Percentiles rank a stretch among this genome's conserved stretches.
Evolutionary conservation across 257 asterid species (phyloP).

Genomic region (Striga asiatica): DNA sequence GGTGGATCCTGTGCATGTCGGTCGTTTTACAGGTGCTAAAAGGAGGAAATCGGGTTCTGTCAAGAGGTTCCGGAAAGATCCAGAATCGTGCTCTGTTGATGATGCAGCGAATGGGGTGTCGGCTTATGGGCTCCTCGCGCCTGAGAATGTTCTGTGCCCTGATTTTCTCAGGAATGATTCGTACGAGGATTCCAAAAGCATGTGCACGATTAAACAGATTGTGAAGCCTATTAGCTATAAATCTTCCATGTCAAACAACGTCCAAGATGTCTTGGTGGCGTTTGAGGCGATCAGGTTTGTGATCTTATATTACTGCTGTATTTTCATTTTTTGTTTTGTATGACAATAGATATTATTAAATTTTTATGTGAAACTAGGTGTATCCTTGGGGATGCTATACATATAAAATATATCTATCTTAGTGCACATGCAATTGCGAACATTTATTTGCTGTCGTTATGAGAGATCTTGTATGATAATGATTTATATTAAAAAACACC

Average conservation of each 20-base stretch:
- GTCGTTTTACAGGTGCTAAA: constrained; percentile 71
- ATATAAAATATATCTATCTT: too few relatives aligned
- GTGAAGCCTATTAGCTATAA: constrained; percentile 66
- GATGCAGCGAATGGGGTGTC: constrained; percentile 26
- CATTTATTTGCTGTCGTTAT: too few relatives aligned
- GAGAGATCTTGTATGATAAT: too few relatives aligned
- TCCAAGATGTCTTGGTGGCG: constrained; percentile 55
- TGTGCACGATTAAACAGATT: constrained; percentile 51
- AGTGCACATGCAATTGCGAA: too few relatives aligned
- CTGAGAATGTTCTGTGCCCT: constrained; percentile 24
- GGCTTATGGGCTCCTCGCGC: constrained; percentile 19
- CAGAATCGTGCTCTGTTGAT: constrained; percentile 21
- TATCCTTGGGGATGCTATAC: too few relatives aligned
- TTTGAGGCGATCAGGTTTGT: constrained; percentile 82
- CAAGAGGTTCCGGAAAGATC: constrained; percentile 67
- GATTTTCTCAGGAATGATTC: constrained; percentile 26
- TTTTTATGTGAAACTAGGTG: too few relatives aligned
- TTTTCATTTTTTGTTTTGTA: constrained; percentile 2
- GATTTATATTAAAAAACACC: too few relatives aligned
- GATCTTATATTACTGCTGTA: constrained; percentile 9
- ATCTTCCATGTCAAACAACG: constrained; percentile 35
- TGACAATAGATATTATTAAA: not conserved
- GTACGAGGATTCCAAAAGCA: constrained; percentile 33
- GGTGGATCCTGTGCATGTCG: constrained; percentile 27
- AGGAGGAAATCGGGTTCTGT: constrained; percentile 89